phyloP scores from a whole-genome alignment of 2,329 filamentous ascomycete genomes.

The Anthostomella pinea region DNA sequence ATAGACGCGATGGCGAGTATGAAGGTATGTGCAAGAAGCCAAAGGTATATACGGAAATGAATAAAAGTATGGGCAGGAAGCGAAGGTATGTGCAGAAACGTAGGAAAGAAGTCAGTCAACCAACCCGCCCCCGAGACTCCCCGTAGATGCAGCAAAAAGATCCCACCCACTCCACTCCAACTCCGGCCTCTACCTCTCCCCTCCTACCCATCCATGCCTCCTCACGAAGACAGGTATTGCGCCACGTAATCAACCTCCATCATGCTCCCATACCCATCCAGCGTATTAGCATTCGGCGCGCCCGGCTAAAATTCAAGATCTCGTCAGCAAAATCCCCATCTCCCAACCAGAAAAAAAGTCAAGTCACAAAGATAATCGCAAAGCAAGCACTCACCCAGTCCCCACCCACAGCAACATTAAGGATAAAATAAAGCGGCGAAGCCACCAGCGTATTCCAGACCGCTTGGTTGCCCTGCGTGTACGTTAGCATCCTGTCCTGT shows the following conservation, averaged over 20 bases:
- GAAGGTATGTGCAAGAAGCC: neutral
- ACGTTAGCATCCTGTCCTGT: too few species aligned
- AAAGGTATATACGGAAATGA: constrained; percentile 3
- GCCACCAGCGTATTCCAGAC: constrained; percentile 44
- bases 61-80: constrained; percentile 11
- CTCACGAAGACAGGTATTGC: constrained; percentile 25
- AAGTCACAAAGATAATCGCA: neutral
- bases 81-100: constrained; percentile 5
- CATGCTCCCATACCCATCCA: constrained; percentile 44
- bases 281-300: constrained; percentile 43
- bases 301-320: constrained; percentile 41
- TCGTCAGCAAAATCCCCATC: too few species aligned
- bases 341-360: too few species aligned
- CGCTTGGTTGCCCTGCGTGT: constrained; percentile 35
- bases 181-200: constrained; percentile 1
- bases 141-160: neutral
- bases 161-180: constrained; percentile 5
- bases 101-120: constrained; percentile 3
- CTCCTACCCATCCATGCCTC: neutral
- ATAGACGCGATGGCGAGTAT: neutral
- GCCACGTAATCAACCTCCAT: constrained; percentile 54
- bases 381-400: constrained; percentile 35
- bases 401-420: constrained; percentile 49
- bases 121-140: constrained; percentile 2
- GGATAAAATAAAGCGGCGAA: constrained; percentile 43